Conservation (phyloP, 371 early-diverging fungal genomes). For the Vavraia culicis region DNA sequence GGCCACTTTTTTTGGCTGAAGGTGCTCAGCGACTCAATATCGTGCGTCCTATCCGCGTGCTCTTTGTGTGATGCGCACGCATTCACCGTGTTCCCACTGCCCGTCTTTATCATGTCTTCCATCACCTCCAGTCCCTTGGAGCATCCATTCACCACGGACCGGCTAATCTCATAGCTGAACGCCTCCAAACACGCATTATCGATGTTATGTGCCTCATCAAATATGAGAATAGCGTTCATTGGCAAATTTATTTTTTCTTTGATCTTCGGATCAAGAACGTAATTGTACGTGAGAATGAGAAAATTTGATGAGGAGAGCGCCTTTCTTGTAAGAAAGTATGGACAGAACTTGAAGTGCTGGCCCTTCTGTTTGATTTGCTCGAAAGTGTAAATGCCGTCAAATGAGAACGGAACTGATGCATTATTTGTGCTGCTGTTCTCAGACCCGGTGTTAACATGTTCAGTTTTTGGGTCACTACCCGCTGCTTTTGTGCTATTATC, state of each 20-base stretch:
- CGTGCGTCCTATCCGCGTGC: no score
- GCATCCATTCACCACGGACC: slow-evolving; percentile 72
- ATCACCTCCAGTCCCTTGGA: slow-evolving; percentile 41
- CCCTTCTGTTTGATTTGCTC: slow-evolving; percentile 66
- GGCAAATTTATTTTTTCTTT: slow-evolving; percentile 74
- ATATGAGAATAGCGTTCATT: slow-evolving; percentile 73
- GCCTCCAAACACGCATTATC: slow-evolving; percentile 78
- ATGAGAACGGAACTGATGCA: no score
- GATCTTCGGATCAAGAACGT: slow-evolving; percentile 92
- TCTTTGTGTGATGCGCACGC: no score
- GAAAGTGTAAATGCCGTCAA: slow-evolving; percentile 85
- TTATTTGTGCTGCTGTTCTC: no score
- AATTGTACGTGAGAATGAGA: slow-evolving; percentile 93
- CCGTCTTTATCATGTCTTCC: no score
- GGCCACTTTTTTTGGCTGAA: no score
- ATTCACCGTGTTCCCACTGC: no score
- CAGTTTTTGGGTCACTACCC: slow-evolving; percentile 5
- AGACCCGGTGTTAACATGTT: no score
- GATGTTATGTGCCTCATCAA: slow-evolving; percentile 99
- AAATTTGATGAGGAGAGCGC: slow-evolving; percentile 70
- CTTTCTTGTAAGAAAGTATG: slow-evolving; percentile 73
- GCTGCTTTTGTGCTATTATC: no score
- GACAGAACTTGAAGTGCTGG: slow-evolving; percentile 56
- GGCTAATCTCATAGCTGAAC: slow-evolving; percentile 67
- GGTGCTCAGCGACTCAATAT: no score